Evolutionary conservation across 345 rosid species (phyloP), one percentile per base, ranked within the genome.

Genomic region (Gossypium anomalum): DNA sequence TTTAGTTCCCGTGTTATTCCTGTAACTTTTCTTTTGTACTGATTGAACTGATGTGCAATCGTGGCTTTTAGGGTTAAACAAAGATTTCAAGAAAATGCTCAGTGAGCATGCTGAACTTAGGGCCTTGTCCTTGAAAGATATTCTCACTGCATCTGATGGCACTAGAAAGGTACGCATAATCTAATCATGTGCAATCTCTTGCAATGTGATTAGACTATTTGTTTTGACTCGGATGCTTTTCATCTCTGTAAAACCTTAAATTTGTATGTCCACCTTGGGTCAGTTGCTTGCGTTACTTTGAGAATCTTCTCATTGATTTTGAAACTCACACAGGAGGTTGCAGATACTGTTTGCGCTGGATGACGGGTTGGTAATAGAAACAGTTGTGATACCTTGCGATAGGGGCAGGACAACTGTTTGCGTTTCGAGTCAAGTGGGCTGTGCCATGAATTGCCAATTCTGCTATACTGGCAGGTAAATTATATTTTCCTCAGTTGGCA

Each of bases 371-470:
- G 83, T 87, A 55, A 88, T 91, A 25, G 97, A 93, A 86, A 91
- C 97, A 0, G 97, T 93, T 67, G 83, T 89, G 71, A 93, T 93
- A 78, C 99, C 99, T 57, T 92, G 98, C 16, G 88, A 88, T 80
- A 82, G 93, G 19, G 96, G 96, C 57, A 89, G 98, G 82, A 87
- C 84, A 11, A 95, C 98, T 11, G 94, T 95, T 75, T 95, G 98
- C 66, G 97, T 92, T 67, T 91, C 99, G 12, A 92, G 99, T 70
- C 97, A 92, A 84, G 98, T 89, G 10, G 98, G 98, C 15, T 94
- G 97, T 47, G 96, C 96, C 67, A 91, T 95, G 98, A 91, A 91
- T 80, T 95, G 99, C 78, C 99, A 95, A 80, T 95, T 92, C 87
- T 95, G 97, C 82, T 95, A 80, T 82, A 89, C 97, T 61, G 94